Conservation (phyloP, 352 stramenopile genomes). For the Globisporangium viniferum region DNA sequence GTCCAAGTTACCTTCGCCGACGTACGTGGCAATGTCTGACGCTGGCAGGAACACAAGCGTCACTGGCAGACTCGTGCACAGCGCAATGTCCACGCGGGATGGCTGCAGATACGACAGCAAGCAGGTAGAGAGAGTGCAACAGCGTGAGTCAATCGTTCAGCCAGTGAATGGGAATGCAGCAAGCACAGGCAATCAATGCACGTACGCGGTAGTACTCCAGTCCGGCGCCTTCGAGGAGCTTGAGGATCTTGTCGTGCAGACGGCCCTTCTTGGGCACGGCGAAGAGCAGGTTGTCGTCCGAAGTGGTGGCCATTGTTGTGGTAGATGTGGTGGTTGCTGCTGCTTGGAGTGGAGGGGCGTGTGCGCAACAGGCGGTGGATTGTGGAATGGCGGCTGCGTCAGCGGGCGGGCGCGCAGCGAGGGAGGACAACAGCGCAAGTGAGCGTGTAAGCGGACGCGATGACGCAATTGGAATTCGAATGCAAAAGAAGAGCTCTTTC, state of each 20-base stretch:
- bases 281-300: conserved; percentile 83
- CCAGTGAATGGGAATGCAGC: background rate
- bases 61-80: conserved; percentile 93
- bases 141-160: background rate
- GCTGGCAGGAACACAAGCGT: conserved; percentile 97
- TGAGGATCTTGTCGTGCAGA: conserved; percentile 95
- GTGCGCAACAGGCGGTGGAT: conserved; percentile 3
- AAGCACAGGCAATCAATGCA: background rate
- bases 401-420: background rate
- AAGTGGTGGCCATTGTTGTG: conserved; percentile 20
- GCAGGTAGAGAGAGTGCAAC: background rate
- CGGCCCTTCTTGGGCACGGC: conserved; percentile 98
- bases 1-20: conserved; percentile 97
- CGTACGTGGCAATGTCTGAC: conserved; percentile 97
- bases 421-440: background rate
- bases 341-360: background rate
- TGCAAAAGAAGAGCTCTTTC: conserved; percentile 5
- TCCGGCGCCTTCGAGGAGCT: conserved; percentile 94
- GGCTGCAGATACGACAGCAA: conserved; percentile 28
- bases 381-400: conserved; percentile 1
- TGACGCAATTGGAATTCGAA: conserved; percentile 12
- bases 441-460: background rate
- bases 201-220: conserved; percentile 93
- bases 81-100: conserved; percentile 89
- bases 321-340: background rate